Evolutionary conservation across 2,329 filamentous ascomycete species (phyloP), one percentile per base, ranked within the genome.

Genomic region (Arthrobotrys entomopaga): DNA sequence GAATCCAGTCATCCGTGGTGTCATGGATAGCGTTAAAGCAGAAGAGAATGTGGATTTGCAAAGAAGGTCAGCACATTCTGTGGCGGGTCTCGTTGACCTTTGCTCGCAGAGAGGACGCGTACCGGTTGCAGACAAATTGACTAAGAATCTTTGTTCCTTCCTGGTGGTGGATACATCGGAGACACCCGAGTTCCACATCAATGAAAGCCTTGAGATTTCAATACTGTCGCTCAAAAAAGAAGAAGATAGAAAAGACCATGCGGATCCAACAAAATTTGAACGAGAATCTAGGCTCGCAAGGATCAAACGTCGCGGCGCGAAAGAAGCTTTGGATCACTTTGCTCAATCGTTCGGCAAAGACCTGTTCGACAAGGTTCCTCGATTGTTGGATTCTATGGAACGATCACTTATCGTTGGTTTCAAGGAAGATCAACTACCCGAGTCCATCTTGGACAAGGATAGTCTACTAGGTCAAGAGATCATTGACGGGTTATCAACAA

Each of bases 1-100:
- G 8, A 93, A 92, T 75, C 87, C 90, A 16, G 88, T 97, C 11
- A 99, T 99, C 83, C 97, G 97, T 82, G 92, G 89, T 1, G 91
- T 99, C 82, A 99, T 99, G 95, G 95, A 99, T 81, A 98, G 94
- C 79, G 87, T 99, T 80, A 99, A 98, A 82, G 89, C 89, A 42
- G 96, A 99, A 80, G 95, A 97, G 79, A 98, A 96, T 79, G 82
- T 90, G 26, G 91, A 95, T 77, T 85, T 99, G 0, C 95, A 99
- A 81, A 88, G 87, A 78, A 90, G 94, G 22, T 97, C 94, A 26
- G 92, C 93, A 1, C 88, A 87, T 13, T 93, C 93, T 2, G 91
- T 99, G 60, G 92, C 93, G 4, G 87, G 87, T 43, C 87, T 98
- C 19, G 90, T 99, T n/a, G 89, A 91, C 77, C 85, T 95, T 20